Evolutionary conservation across 2,329 filamentous ascomycete species (phyloP), one percentile per base, ranked within the genome.

Genomic region (Aphanocladium album): DNA sequence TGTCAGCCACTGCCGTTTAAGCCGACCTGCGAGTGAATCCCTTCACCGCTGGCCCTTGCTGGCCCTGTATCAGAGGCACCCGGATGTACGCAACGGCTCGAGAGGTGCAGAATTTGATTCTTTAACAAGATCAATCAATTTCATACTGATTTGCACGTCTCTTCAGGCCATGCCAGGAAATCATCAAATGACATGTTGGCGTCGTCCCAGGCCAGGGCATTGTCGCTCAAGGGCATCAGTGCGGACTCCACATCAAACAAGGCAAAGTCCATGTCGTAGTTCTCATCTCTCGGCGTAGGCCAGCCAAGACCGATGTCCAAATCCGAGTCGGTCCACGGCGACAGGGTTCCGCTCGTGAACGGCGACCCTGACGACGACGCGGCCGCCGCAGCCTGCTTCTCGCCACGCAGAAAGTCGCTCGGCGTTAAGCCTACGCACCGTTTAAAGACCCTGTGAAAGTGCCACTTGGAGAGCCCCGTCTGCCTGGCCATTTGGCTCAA

Each of bases 371-470:
- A 27, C 12, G 54, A 23, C 14, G 55, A 41, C 25, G 30, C 12
- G 16, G 43, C 37, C 35, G 46, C 17, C 30, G 49, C 23, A 14
- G 45, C 55, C n/a, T 30, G 49, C 39, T 25, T 17, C 12, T 19
- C 47, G 33, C 21, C 21, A 46, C 67, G 64, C 54, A 74, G 52
- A 54, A 72, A 77, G 64, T 72, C 72, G 8, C 63, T 65, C 14
- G 76, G 76, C 47, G 83, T 85, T 46, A 79, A 61, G 8, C 83
- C 82, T 17, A 77, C 78, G 47, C 76, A 77, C 66, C 78, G 79
- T 70, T 83, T 86, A 67, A 86, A 86, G 5, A 83, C 76, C 25
- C 83, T 78, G 65, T 84, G 81, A 55, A 86, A 83, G 67, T 86
- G 83, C 70, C 83, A 80, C 57, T 82, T 80, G 11, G 82, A 83